Percentiles rank a stretch among this genome's conserved stretches.
Evolutionary conservation across 805 yeast species (phyloP).

Genomic region (Zygosaccharomyces siamensis): DNA sequence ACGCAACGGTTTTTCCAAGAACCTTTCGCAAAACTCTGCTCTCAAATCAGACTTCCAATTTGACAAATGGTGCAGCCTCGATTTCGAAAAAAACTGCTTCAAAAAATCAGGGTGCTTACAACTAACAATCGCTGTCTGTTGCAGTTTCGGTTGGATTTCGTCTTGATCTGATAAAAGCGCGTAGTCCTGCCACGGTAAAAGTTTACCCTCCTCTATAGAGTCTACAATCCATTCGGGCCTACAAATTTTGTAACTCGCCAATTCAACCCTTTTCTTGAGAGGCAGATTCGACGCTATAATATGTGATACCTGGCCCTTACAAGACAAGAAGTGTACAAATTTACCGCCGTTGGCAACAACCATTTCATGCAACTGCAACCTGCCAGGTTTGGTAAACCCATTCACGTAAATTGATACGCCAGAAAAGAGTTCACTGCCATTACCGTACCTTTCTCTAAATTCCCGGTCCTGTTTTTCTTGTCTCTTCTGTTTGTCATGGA

Average conservation of each 20-base stretch:
- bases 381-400: slow-evolving; percentile 83
- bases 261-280: slow-evolving; percentile 65
- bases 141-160: slow-evolving; percentile 42
- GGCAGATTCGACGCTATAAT: slow-evolving; percentile 77
- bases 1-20: slow-evolving; percentile 31
- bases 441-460: slow-evolving; percentile 19
- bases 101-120: slow-evolving; percentile 78
- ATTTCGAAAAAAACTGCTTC: slow-evolving; percentile 64
- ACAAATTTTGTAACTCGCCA: slow-evolving; percentile 66
- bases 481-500: slow-evolving; percentile 22
- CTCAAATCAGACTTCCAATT: slow-evolving; percentile 77
- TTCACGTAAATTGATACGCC: slow-evolving; percentile 74
- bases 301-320: slow-evolving; percentile 77
- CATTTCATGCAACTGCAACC: slow-evolving; percentile 62
- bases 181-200: slow-evolving; percentile 70
- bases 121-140: slow-evolving; percentile 7
- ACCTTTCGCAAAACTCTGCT: slow-evolving; percentile 49
- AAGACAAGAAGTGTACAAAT: slow-evolving; percentile 60
- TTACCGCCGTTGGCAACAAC: slow-evolving; percentile 77
- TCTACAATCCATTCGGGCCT: slow-evolving; percentile 78
- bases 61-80: slow-evolving; percentile 84
- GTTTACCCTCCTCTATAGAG: slow-evolving; percentile 43
- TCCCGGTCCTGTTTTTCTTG: slow-evolving; percentile 25
- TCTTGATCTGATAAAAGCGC: slow-evolving; percentile 51
- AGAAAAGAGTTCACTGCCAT: slow-evolving; percentile 44